phyloP scores from a whole-genome alignment of 2,329 filamentous ascomycete genomes.

The Coniochaeta sp. region DNA sequence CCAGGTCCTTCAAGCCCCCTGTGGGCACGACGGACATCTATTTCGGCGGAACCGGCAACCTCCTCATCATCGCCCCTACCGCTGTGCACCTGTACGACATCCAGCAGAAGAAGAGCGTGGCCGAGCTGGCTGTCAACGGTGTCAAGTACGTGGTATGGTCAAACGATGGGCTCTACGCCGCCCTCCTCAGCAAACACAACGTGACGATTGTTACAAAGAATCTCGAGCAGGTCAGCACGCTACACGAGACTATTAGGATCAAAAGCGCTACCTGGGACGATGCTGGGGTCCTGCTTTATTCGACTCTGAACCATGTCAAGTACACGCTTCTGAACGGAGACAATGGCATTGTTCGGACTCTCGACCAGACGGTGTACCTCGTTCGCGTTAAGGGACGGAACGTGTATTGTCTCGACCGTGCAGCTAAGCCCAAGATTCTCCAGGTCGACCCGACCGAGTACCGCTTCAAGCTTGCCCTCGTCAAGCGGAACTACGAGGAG shows the following conservation, averaged over 20 bases:
- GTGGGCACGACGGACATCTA: slow-evolving; percentile 89
- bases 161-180: slow-evolving; percentile 87
- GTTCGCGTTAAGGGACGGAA: slow-evolving; percentile 92
- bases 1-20: slow-evolving; percentile 92
- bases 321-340: slow-evolving; percentile 97
- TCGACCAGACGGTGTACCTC: slow-evolving; percentile 95
- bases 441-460: slow-evolving; percentile 97
- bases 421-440: slow-evolving; percentile 84
- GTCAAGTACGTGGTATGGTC: slow-evolving; percentile 99
- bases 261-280: slow-evolving; percentile 99
- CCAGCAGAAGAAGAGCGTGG: slow-evolving; percentile 93
- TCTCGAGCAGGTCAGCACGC: slow-evolving; percentile 91
- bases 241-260: slow-evolving; percentile 97
- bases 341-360: slow-evolving; percentile 92
- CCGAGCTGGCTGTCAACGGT: slow-evolving; percentile 79
- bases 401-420: slow-evolving; percentile 88
- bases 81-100: slow-evolving; percentile 93
- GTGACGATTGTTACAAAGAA: slow-evolving; percentile 95
- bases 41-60: slow-evolving; percentile 89
- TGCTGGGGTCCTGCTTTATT: slow-evolving; percentile 91
- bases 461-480: slow-evolving; percentile 92
- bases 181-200: slow-evolving; percentile 96
- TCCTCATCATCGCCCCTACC: slow-evolving; percentile 85
- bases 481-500: slow-evolving; percentile 97
- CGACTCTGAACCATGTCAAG: slow-evolving; percentile 83